A percentile compares a stretch with the other conserved stretches of the same genome.
phyloP scores from a whole-genome alignment of 2,329 filamentous ascomycete genomes.

The Penicillium hordei region DNA sequence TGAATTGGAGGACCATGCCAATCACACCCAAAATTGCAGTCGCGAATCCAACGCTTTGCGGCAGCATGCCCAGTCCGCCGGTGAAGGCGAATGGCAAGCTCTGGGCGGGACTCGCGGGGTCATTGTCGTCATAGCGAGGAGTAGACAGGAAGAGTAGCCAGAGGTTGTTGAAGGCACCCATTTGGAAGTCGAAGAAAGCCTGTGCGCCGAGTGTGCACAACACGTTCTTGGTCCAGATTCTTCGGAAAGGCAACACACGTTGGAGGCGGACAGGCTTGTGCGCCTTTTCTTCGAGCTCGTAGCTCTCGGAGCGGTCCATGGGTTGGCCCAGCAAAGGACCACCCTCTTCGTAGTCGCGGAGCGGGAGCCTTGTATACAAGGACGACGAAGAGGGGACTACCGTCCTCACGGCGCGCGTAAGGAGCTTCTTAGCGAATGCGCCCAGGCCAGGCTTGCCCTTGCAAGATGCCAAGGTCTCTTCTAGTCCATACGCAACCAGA shows the following conservation, averaged over 20 bases:
- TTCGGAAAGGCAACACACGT: conserved; percentile 48
- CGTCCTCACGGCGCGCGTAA: conserved; percentile 27
- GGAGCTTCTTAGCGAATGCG: conserved; percentile 29
- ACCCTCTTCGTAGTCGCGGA: conserved; percentile 39
- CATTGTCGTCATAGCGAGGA: conserved; percentile 53
- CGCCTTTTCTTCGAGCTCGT: conserved; percentile 41
- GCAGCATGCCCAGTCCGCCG: conserved; percentile 70
- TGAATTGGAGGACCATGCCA: conserved; percentile 69
- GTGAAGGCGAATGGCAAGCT: conserved; percentile 59
- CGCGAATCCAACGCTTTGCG: conserved; percentile 68
- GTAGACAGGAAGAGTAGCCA: conserved; percentile 78
- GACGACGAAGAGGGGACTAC: conserved; percentile 33
- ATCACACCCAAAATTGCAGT: conserved; percentile 74
- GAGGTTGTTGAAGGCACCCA: conserved; percentile 70
- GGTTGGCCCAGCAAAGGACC: conserved; percentile 36
- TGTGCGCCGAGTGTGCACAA: conserved; percentile 61
- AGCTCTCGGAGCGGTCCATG: conserved; percentile 32
- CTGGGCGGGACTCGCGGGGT: conserved; percentile 44
- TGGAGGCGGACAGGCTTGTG: conserved; percentile 39
- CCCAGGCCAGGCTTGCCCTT: conserved; percentile 50
- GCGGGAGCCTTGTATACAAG: conserved; percentile 35
- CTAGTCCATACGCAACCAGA: conserved; percentile 61
- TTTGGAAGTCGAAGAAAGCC: conserved; percentile 71
- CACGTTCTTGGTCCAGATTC: conserved; percentile 58
- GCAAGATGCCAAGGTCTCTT: conserved; percentile 59